These are phyloP conservation scores for California macrophylla DNA, from an alignment of 441 rosid genomes.

Conservation along the genomic window DNA sequence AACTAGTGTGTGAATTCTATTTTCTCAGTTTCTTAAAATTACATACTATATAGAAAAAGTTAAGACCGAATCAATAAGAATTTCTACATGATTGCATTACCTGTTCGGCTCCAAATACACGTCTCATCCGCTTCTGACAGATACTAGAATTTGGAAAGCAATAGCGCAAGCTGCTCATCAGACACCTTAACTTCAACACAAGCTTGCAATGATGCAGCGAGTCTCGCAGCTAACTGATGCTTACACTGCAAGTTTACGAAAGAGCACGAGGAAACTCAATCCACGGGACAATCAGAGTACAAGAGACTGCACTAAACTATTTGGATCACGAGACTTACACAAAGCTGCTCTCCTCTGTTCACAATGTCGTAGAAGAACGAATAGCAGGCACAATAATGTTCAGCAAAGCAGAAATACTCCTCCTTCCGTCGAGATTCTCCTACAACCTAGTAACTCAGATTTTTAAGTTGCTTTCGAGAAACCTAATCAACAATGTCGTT, in stretches of 20 bases:
- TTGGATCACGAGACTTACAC: constrained; percentile 35
- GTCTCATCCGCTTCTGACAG: background rate
- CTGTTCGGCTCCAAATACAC: background rate
- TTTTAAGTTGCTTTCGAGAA: no score
- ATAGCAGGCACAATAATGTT: constrained; percentile 65
- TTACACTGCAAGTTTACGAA: constrained; percentile 41
- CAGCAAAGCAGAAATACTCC: constrained; percentile 68
- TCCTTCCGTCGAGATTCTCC: constrained; percentile 81
- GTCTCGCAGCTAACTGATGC: constrained; percentile 73
- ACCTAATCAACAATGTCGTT: no score
- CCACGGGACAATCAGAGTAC: background rate
- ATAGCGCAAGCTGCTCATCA: constrained; percentile 52
- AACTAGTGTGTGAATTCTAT: background rate
- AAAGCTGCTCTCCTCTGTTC: constrained; percentile 74
- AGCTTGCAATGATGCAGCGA: constrained; percentile 53
- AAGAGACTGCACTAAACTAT: background rate
- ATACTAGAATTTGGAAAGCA: constrained; percentile 45
- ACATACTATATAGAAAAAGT: no score
- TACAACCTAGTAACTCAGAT: constrained; percentile 52
- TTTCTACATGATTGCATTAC: background rate
- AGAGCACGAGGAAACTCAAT: background rate
- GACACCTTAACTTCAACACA: constrained; percentile 45
- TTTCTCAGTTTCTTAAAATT: background rate
- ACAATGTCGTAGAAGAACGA: constrained; percentile 78
- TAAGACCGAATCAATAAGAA: background rate